Base-by-base conservation (phyloP, 148 eudicot species). In the Agrostemma githago region DNA sequence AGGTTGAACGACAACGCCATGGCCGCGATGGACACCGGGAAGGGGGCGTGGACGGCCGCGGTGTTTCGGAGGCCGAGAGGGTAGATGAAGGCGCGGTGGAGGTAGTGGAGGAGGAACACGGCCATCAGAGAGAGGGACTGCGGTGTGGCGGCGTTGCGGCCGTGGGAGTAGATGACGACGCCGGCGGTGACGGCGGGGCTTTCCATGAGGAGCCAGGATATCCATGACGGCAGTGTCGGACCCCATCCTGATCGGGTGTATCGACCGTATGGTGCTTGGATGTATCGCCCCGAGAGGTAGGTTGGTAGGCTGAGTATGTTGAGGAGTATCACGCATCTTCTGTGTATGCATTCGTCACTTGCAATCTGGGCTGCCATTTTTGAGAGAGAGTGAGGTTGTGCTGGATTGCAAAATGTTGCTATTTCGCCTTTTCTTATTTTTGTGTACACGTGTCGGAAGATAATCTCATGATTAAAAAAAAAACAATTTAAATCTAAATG, bases 191-290 rank as follows among this genome's bases (percentile, higher is more conserved):
- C 54, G 48, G 96, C 81, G 74, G 98, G 98, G 83, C 79, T 41
- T 69, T 94, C 97, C 98, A 94, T 94, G 57, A 94, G 82, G 69
- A 87, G 80, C 98, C 98, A 94, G 54, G 98, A 96, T 0, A 91
- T 62, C 4, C 89, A 85, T 0, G 97, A 85, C 0, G 89, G 84
- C 42, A 94, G n/a, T 12, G 85, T 76, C 17, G 98, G 90, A 9
- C 97, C 97, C 97, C 97, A 94, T 0, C 93, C 93, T 2, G 84
- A 57, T 1, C 93, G 93, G 72, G 5, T 42, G 80, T 94, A 93
- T 70, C 87, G 88, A 72, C 98, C 98, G 77, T 94, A 94, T 0
- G 98, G 97, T 26, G 98, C 98, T 20, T 89, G 86, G 82, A 87
- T 80, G 86, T 79, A 89, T 6, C 62, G 81, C 66, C 83, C 84